Base-by-base conservation (phyloP, 2,329 filamentous ascomycete genomes). In the Uncinocarpus reesii region DNA sequence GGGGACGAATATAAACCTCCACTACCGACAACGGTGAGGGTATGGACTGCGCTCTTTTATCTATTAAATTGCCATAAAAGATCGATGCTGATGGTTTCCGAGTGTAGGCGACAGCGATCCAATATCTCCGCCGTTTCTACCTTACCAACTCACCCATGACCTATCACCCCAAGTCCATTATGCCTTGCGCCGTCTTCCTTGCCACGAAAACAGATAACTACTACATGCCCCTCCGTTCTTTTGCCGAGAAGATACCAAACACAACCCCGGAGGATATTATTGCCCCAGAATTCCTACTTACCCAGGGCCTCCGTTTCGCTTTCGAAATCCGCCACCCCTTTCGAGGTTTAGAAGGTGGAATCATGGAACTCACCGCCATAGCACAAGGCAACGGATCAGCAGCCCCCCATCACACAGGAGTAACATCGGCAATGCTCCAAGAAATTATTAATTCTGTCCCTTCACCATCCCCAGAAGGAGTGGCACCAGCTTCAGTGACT, bases 91-190 rank as follows among this genome's bases (percentile, higher is more conserved):
- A 47, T 34, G 2, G 74, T 49, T 74, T 75, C 50, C 37, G 4
- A 43, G 16, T 29, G 49, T 44, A 80, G 75, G 81, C 84, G 21
- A 95, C 89, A 5, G 86, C 87, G 2, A 84, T 90, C 52, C 81
- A 93, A 61, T 95, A 93, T 64, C 77, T 98, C 52, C 84, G 86
- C 48, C 84, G 92, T 50, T 96, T 98, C 75, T 98, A 96, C 71
- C 77, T 95, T 31, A 90, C 85, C 60, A 95, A 96, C 68, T 93
- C 86, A 34, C 80, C 89, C 60, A 95, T 96, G 86, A 95, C 89
- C 24, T 96, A 98, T 63, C 86, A 90, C 53, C 90, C 89, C 0
- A 84, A 86, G 53, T 82, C 87, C 54, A 84, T 96, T 56, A 81
- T 94, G 63, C 86, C 89, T 62, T 92, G 88, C 24, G 86, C 85